Conservation (phyloP, 2,329 filamentous ascomycete genomes). For the Fonsecaea nubica region DNA sequence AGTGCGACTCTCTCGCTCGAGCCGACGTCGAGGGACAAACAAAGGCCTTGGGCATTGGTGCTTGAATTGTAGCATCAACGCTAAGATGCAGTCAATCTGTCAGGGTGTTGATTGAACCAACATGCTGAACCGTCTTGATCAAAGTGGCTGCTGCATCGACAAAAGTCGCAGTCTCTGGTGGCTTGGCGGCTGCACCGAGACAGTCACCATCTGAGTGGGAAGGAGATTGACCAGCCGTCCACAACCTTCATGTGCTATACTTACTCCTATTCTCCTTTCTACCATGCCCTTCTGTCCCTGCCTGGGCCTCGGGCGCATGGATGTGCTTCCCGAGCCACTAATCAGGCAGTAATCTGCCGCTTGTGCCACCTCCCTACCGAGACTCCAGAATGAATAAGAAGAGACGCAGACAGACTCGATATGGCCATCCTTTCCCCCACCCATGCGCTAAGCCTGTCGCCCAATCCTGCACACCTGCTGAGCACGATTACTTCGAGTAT, state of each 20-base stretch:
- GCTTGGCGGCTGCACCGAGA: background rate
- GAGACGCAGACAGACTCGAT: background rate
- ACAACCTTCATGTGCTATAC: too few relatives aligned
- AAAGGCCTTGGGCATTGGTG: slow-evolving; percentile 1
- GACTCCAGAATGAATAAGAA: background rate
- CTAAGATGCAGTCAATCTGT: background rate
- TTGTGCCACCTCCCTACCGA: background rate
- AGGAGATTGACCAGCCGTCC: background rate
- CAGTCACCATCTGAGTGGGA: too few relatives aligned
- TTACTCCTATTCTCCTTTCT: too few relatives aligned
- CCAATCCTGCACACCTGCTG: background rate
- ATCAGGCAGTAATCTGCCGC: background rate
- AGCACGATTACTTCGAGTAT: background rate
- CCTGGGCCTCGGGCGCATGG: background rate
- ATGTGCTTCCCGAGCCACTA: background rate
- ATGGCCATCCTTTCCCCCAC: background rate
- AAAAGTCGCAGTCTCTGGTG: background rate
- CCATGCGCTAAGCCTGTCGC: background rate
- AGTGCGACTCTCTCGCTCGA: background rate
- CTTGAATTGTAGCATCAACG: background rate
- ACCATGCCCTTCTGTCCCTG: background rate
- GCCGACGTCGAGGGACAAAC: slow-evolving; percentile 1
- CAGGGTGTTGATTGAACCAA: background rate
- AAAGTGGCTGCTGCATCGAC: background rate
- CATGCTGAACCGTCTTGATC: background rate